These are phyloP conservation scores for Lasiosphaeris hirsuta DNA, from an alignment of 495 filamentous ascomycete genomes.

Conservation along the genomic window DNA sequence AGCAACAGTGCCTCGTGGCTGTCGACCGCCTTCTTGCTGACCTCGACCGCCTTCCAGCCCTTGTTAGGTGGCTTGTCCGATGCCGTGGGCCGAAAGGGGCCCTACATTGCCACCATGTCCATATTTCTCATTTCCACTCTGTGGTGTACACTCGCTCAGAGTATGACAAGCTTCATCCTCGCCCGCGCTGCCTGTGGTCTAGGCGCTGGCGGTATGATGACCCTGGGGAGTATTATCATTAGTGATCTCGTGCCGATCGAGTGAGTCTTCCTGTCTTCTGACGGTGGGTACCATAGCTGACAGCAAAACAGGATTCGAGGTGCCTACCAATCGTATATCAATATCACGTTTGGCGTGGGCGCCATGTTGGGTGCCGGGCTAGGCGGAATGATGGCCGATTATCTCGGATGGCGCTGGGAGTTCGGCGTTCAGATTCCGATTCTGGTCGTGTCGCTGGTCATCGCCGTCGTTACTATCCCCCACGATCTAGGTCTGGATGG, in stretches of 20 bases:
- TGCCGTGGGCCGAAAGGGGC: slow-evolving; percentile 64
- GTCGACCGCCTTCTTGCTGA: slow-evolving; percentile 75
- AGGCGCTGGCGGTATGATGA: slow-evolving; percentile 69
- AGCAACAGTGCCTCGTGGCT: slow-evolving; percentile 78
- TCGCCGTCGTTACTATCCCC: slow-evolving; percentile 58
- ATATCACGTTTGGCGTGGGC: slow-evolving; percentile 60
- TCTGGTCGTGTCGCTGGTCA: slow-evolving; percentile 56
- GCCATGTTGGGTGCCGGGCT: slow-evolving; percentile 66
- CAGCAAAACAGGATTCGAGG: slow-evolving; percentile 50
- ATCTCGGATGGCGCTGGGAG: slow-evolving; percentile 71
- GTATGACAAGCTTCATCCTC: slow-evolving; percentile 68
- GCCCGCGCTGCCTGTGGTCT: slow-evolving; percentile 71
- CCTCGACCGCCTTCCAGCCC: slow-evolving; percentile 69
- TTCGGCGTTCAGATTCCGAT: slow-evolving; percentile 64
- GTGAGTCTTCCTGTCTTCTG: slow-evolving; percentile 33
- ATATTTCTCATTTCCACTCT: slow-evolving; percentile 64
- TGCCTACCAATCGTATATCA: slow-evolving; percentile 73
- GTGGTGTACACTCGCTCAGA: slow-evolving; percentile 70
- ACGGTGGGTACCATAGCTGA: background rate
- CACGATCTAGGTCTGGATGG: slow-evolving; percentile 54
- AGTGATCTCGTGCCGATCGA: slow-evolving; percentile 75
- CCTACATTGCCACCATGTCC: slow-evolving; percentile 60
- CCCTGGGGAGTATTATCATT: slow-evolving; percentile 68
- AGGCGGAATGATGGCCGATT: slow-evolving; percentile 71
- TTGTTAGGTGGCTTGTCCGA: slow-evolving; percentile 71